These are phyloP conservation scores for Hemileccinum impolitum DNA, from an alignment of 768 basidiomycete species.

Conservation along the genomic window DNA sequence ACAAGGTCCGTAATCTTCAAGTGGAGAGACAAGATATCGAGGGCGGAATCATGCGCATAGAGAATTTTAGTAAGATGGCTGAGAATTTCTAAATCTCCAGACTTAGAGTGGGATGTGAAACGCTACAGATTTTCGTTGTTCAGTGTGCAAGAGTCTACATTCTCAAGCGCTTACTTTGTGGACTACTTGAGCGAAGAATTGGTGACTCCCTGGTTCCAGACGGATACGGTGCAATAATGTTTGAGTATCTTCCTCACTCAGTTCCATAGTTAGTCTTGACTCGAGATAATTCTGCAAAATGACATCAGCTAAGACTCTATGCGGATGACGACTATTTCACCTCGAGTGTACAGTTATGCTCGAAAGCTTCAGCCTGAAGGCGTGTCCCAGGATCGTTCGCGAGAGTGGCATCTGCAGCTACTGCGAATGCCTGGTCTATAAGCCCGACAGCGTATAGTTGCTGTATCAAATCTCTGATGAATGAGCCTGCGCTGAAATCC, in stretches of 20 bases:
- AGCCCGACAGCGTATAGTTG: conserved; percentile 53
- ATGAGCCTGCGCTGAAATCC: conserved; percentile 19
- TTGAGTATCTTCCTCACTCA: conserved; percentile 35
- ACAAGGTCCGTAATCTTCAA: conserved; percentile 61
- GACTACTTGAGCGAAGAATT: conserved; percentile 52
- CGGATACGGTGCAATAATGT: conserved; percentile 41
- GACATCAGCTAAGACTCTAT: conserved; percentile 3
- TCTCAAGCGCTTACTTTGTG: conserved; percentile 45
- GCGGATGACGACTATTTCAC: conserved; percentile 32
- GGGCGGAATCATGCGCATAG: conserved; percentile 50
- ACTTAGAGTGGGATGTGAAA: conserved; percentile 48
- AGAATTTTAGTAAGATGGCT: conserved; percentile 69
- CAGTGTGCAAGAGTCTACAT: not conserved
- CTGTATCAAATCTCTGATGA: conserved; percentile 38
- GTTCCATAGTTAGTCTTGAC: conserved; percentile 53
- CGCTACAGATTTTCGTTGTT: conserved; percentile 40
- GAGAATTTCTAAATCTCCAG: conserved; percentile 64
- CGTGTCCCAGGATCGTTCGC: conserved; percentile 47
- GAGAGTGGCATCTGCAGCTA: conserved; percentile 50
- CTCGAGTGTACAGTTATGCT: conserved; percentile 55
- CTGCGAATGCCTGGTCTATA: conserved; percentile 50
- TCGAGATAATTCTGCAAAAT: conserved; percentile 44
- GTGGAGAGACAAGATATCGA: conserved; percentile 73
- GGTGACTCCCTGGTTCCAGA: conserved; percentile 55
- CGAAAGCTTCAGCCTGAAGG: conserved; percentile 57